Conservation (phyloP, 1,284 basidiomycete genomes). For the Peniophora sp. region DNA sequence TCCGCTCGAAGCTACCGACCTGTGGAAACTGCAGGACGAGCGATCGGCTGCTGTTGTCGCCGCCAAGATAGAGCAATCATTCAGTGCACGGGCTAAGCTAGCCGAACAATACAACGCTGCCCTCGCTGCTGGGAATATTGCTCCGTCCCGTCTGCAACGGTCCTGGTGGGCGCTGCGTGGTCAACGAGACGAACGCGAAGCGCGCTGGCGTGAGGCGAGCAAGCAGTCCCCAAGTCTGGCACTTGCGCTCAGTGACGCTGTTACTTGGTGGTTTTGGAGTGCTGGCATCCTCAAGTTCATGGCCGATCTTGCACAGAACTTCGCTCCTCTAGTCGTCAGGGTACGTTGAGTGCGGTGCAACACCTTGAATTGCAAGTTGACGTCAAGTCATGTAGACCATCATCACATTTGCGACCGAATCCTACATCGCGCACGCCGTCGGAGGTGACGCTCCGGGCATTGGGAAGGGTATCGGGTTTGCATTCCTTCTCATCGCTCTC, state of each 20-base stretch:
- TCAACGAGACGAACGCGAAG: slow-evolving; percentile 42
- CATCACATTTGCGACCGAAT: slow-evolving; percentile 68
- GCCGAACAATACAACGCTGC: slow-evolving; percentile 67
- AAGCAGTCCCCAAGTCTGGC: slow-evolving; percentile 63
- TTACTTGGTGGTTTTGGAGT: slow-evolving; percentile 80
- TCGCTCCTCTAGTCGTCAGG: slow-evolving; percentile 69
- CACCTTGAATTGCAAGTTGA: neutral
- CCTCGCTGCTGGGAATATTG: slow-evolving; percentile 58
- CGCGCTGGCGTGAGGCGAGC: slow-evolving; percentile 60
- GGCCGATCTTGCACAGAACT: slow-evolving; percentile 64
- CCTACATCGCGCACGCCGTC: slow-evolving; percentile 46
- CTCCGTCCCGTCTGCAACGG: slow-evolving; percentile 37
- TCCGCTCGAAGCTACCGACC: slow-evolving; percentile 74
- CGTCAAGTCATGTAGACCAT: slow-evolving; percentile 41
- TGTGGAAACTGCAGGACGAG: slow-evolving; percentile 75
- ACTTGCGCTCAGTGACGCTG: slow-evolving; percentile 73
- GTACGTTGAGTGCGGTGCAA: slow-evolving; percentile 19
- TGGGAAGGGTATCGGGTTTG: slow-evolving; percentile 70
- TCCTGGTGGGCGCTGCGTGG: slow-evolving; percentile 59
- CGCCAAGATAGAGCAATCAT: slow-evolving; percentile 55
- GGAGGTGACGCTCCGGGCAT: slow-evolving; percentile 45
- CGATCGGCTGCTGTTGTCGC: slow-evolving; percentile 54
- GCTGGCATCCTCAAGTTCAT: slow-evolving; percentile 73
- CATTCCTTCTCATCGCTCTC: slow-evolving; percentile 64
- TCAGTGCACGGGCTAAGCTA: slow-evolving; percentile 47